Evolutionary conservation across 306 rosid species (phyloP).

Genomic region (Quercus mongolica): DNA sequence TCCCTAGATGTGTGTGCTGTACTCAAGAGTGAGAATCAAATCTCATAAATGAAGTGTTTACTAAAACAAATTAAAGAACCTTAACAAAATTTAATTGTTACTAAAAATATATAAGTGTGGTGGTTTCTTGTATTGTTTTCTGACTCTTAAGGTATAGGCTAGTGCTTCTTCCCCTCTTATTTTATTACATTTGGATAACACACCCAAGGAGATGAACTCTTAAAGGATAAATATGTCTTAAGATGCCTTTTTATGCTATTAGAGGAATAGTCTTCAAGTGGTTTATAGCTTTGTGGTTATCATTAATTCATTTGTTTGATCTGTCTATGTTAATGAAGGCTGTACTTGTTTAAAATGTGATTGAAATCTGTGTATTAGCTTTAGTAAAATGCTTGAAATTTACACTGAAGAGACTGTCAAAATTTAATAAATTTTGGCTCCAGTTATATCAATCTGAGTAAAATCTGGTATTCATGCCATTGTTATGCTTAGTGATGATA

Average conservation of each 20-base stretch:
- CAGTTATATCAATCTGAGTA: not conserved
- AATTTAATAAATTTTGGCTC: not conserved
- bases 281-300: not conserved
- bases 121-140: not conserved
- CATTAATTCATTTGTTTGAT: not conserved
- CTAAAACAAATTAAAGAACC: too few species aligned
- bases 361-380: not conserved
- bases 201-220: not conserved
- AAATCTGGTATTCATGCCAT: not conserved
- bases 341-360: not conserved
- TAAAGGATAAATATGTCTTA: not conserved
- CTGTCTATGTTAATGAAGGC: not conserved
- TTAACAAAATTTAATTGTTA: too few species aligned
- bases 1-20: not conserved
- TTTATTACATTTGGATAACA: not conserved
- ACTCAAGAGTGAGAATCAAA: not conserved
- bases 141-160: not conserved
- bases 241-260: not conserved
- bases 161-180: not conserved
- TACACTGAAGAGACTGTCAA: not conserved
- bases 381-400: not conserved
- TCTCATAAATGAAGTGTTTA: constrained; percentile 2
- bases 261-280: not conserved
- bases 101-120: not conserved
- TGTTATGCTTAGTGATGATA: not conserved